phyloP scores from a whole-genome alignment of 345 rosid genomes.

The Eucalyptus regnans region DNA sequence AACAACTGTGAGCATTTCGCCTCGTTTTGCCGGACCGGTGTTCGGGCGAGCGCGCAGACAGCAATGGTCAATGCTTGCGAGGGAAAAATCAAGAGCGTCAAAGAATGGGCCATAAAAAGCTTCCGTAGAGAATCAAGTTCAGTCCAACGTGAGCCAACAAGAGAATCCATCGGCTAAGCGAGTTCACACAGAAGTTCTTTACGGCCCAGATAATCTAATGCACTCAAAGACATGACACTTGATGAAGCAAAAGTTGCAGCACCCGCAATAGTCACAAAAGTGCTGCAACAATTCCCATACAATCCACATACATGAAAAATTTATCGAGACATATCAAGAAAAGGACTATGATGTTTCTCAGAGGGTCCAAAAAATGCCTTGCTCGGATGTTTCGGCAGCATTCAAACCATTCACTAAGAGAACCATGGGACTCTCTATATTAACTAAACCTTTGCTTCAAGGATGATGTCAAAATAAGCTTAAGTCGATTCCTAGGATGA shows the following conservation, averaged over 20 bases:
- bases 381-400: background rate
- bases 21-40: background rate
- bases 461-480: background rate
- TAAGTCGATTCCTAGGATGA: background rate
- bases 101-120: background rate
- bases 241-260: background rate
- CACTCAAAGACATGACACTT: background rate
- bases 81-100: background rate
- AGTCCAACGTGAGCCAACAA: background rate
- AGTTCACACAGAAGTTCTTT: background rate
- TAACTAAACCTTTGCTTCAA: background rate
- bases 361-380: background rate
- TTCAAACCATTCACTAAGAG: background rate
- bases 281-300: background rate
- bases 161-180: background rate
- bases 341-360: background rate
- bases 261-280: background rate
- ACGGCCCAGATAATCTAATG: background rate
- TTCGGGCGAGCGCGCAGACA: background rate
- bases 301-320: background rate
- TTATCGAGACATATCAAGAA: background rate
- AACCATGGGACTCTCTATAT: background rate
- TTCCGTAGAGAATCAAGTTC: background rate
- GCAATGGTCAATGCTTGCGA: background rate
- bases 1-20: background rate